A percentile compares a stretch with the other conserved stretches of the same genome.
These are phyloP conservation scores for Globisporangium recalcitrans DNA, from an alignment of 352 stramenopile genomes.

Conservation along the genomic window DNA sequence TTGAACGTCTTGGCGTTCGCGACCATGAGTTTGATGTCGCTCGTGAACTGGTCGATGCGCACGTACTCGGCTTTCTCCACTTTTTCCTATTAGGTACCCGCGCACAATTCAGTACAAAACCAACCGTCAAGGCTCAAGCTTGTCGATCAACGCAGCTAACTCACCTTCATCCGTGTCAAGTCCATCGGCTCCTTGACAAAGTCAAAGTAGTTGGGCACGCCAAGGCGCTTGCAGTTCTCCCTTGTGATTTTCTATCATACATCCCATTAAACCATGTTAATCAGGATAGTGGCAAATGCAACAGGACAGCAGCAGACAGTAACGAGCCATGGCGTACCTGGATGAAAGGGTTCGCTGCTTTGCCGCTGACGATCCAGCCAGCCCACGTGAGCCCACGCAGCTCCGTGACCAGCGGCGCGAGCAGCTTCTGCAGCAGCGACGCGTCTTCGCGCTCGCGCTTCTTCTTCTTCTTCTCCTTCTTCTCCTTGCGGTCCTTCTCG, in stretches of 20 bases:
- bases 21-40: slow-evolving; percentile 77
- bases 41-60: slow-evolving; percentile 71
- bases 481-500: slow-evolving; percentile 73
- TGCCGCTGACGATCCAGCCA: slow-evolving; percentile 68
- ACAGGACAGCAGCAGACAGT: neutral
- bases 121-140: too few relatives aligned
- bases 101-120: neutral
- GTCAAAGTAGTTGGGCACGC: slow-evolving; percentile 85
- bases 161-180: slow-evolving; percentile 69
- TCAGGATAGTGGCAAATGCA: too few relatives aligned
- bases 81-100: slow-evolving; percentile 53
- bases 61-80: slow-evolving; percentile 70
- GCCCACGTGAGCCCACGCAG: slow-evolving; percentile 65
- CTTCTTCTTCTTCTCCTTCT: slow-evolving; percentile 83
- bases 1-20: slow-evolving; percentile 85
- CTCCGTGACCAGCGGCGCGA: slow-evolving; percentile 61
- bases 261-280: neutral
- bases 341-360: slow-evolving; percentile 73
- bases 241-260: slow-evolving; percentile 62
- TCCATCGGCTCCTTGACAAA: slow-evolving; percentile 81
- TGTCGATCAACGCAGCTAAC: too few relatives aligned
- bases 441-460: slow-evolving; percentile 77
- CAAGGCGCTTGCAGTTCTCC: slow-evolving; percentile 80
- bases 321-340: slow-evolving; percentile 19
- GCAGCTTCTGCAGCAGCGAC: slow-evolving; percentile 60